phyloP scores from a whole-genome alignment of 345 rosid species.

The Lepidium africanum region DNA sequence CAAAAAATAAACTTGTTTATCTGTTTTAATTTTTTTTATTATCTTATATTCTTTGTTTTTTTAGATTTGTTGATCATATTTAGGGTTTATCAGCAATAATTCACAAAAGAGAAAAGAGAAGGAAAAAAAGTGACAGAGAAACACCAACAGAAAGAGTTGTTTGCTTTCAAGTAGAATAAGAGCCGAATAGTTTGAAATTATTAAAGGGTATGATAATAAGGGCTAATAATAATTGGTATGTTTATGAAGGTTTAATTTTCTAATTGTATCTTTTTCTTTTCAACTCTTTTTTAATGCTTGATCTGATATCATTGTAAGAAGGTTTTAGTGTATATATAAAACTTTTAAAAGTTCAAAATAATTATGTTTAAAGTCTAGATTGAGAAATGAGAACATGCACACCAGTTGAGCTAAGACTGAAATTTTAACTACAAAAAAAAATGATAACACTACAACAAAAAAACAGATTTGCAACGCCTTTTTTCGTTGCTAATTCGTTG shows the following conservation, averaged over 20 bases:
- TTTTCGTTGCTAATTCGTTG: too few species aligned
- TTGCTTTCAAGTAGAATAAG: background rate
- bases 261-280: background rate
- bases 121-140: background rate
- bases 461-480: too few species aligned
- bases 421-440: too few species aligned
- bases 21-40: background rate
- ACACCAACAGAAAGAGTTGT: background rate
- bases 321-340: too few species aligned
- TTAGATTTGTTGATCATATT: background rate
- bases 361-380: too few species aligned
- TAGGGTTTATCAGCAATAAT: slow-evolving; percentile 11
- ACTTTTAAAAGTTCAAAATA: too few species aligned
- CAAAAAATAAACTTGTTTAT: background rate
- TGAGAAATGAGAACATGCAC: too few species aligned
- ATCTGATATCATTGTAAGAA: too few species aligned
- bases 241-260: background rate
- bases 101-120: background rate
- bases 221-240: background rate
- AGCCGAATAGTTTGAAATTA: background rate
- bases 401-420: too few species aligned
- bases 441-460: too few species aligned
- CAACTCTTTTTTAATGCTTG: too few species aligned
- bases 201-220: background rate
- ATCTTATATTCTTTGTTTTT: background rate